Conservation (phyloP, 2,329 filamentous ascomycete species). For the Microcyclospora pomicola region DNA sequence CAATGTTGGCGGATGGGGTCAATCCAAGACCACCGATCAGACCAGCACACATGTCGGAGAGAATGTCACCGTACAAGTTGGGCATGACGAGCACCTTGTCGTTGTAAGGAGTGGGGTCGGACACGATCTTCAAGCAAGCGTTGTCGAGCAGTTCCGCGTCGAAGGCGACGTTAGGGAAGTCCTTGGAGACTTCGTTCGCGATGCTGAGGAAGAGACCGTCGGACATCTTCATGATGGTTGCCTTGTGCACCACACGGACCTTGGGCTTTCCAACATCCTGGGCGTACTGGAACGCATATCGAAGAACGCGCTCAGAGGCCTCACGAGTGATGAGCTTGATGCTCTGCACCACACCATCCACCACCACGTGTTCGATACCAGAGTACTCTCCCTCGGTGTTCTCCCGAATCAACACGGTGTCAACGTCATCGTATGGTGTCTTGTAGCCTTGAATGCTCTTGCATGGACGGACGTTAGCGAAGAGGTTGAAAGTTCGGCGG, state of each 20-base stretch:
- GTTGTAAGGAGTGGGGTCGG: slow-evolving; percentile 91
- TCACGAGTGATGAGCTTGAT: slow-evolving; percentile 98
- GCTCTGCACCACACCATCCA: slow-evolving; percentile 94
- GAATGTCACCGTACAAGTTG: slow-evolving; percentile 98
- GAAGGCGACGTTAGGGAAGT: slow-evolving; percentile 91
- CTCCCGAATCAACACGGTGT: slow-evolving; percentile 96
- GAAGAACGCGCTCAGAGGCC: slow-evolving; percentile 86
- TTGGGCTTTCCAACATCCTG: slow-evolving; percentile 86
- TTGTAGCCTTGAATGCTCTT: slow-evolving; percentile 94
- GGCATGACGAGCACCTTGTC: slow-evolving; percentile 97
- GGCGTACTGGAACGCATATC: slow-evolving; percentile 97
- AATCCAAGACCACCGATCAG: slow-evolving; percentile 95
- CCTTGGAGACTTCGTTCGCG: slow-evolving; percentile 75
- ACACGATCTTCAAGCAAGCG: slow-evolving; percentile 97
- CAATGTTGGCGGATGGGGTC: slow-evolving; percentile 96
- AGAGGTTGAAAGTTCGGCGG: slow-evolving; percentile 98
- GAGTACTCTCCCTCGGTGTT: slow-evolving; percentile 99
- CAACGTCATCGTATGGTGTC: slow-evolving; percentile 93
- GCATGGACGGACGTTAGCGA: slow-evolving; percentile 97
- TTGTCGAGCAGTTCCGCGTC: slow-evolving; percentile 98
- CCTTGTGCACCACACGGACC: slow-evolving; percentile 98
- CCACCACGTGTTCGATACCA: slow-evolving; percentile 94
- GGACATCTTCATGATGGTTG: slow-evolving; percentile 99
- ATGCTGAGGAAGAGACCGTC: slow-evolving; percentile 94
- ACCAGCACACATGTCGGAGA: slow-evolving; percentile 98